Percentiles rank a stretch among this genome's conserved stretches.
Conservation (phyloP, 78 protist genomes). For the Speleostelium caveatum region DNA sequence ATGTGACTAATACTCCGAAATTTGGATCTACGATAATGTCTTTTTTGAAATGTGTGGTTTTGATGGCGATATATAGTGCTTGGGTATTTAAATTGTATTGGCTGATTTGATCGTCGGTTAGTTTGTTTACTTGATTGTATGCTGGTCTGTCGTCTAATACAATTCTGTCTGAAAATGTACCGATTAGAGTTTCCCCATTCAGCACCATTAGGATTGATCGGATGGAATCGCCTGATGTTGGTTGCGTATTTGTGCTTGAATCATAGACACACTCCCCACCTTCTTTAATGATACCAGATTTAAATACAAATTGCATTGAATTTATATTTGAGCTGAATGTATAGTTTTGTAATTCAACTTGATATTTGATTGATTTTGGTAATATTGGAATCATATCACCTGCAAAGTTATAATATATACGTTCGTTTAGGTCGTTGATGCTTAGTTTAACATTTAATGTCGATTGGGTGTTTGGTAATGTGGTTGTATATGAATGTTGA, state of each 20-base stretch:
- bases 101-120: not conserved
- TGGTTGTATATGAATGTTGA: too few relatives aligned
- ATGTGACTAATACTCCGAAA: not conserved
- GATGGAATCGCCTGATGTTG: slow-evolving; percentile 13
- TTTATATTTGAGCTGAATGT: not conserved
- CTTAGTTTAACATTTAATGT: too few relatives aligned
- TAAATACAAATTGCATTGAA: not conserved
- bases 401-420: too few relatives aligned
- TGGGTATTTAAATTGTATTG: not conserved
- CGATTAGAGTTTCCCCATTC: slow-evolving; percentile 6
- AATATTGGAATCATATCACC: not conserved
- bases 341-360: not conserved
- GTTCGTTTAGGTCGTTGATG: too few relatives aligned
- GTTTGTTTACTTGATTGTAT: not conserved
- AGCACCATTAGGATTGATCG: not conserved
- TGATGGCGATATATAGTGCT: not conserved
- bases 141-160: not conserved
- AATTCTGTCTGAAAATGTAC: slow-evolving; percentile 7
- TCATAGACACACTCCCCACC: not conserved
- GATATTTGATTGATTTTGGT: not conserved
- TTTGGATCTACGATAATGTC: slow-evolving; percentile 3
- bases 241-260: not conserved
- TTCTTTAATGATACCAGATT: not conserved
- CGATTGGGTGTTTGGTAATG: too few relatives aligned
- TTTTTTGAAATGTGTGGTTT: not conserved